Evolutionary conservation across 2,329 filamentous ascomycete species (phyloP).

Genomic region (Pyricularia sp.): DNA sequence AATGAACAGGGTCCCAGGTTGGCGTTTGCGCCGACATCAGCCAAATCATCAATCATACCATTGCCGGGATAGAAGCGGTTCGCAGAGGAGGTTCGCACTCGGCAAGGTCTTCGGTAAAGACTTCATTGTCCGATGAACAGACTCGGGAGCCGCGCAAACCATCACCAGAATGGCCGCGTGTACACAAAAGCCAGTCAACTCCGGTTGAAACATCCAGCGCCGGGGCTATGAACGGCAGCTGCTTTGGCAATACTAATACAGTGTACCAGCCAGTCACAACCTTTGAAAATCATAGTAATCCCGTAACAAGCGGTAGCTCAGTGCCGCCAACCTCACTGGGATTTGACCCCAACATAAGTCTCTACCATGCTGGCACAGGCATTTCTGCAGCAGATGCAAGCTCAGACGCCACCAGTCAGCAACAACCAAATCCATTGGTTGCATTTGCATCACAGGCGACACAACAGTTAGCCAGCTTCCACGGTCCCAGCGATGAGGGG

Average conservation of each 20-base stretch:
- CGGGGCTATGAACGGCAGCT: neutral
- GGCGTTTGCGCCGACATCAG: neutral
- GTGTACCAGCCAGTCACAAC: neutral
- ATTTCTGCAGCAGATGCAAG: neutral
- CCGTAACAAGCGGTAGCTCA: neutral
- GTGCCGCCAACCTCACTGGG: neutral
- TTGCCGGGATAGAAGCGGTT: constrained; percentile 38
- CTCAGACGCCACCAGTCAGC: constrained; percentile 2
- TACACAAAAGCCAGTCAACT: constrained; percentile 9
- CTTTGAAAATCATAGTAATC: neutral
- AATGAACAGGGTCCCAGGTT: neutral
- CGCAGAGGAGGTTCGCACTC: neutral
- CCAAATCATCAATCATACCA: constrained; percentile 39
- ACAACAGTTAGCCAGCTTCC: constrained; percentile 19
- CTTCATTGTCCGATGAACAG: neutral
- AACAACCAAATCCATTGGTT: constrained; percentile 24
- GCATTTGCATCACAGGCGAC: constrained; percentile 29
- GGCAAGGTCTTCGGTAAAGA: neutral
- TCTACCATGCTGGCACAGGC: neutral
- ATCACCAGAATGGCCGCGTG: constrained; percentile 7
- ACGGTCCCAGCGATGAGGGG: neutral
- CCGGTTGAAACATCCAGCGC: neutral
- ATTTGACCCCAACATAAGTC: neutral
- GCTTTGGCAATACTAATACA: neutral
- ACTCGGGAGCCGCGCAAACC: neutral